Base-by-base conservation (phyloP, 441 rosid species). In the Flueggea neowawraea region DNA sequence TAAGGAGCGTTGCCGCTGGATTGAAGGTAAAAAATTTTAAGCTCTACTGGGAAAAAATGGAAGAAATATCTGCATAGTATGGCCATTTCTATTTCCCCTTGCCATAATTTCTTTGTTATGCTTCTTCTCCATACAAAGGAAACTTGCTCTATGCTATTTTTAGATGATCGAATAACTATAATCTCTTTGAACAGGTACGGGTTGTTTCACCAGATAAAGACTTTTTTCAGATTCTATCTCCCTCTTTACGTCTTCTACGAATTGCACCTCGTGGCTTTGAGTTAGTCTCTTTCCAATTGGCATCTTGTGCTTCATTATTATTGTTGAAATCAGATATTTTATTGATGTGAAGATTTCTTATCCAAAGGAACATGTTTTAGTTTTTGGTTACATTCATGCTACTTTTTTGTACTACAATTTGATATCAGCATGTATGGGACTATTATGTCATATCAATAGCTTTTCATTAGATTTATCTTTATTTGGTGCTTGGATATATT, bases 161-260 rank as follows among this genome's bases (percentile, higher is more conserved):
- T 47, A 12, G 5, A 47, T 36, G 41, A 36, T 22, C 41, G 4
- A 36, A 5, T 36, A 47, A 47, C 50, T 47, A 14, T 11, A 47
- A 10, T 47, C 33, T 54, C 47, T 52, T 65, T 45, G 60, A 55
- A 61, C 80, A 95, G 99, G 99, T 95, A 41, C 85, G 97, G 65
- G 96, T 95, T 62, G 96, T 95, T 74, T 95, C 99, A 59, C 99
- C 99, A 0, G 99, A 95, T 80, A 95, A 91, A 80, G 99, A 91
- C 78, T 95, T 95, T 74, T 95, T 95, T 71, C 98, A 95, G 82
- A 91, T 95, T 80, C 82, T 95, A 33, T 89, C 90, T 64, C 99
- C 99, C 66, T 82, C 97, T 6, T 79, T 95, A 58, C 97, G 98
- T 52, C 99, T 95, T 71, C 81, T 95, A 70, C 86, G 98, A 61